Evolutionary conservation across 2,329 filamentous ascomycete genomes (phyloP), one percentile per base, ranked within the genome.

Genomic region (Chrysoporthe puriensis): DNA sequence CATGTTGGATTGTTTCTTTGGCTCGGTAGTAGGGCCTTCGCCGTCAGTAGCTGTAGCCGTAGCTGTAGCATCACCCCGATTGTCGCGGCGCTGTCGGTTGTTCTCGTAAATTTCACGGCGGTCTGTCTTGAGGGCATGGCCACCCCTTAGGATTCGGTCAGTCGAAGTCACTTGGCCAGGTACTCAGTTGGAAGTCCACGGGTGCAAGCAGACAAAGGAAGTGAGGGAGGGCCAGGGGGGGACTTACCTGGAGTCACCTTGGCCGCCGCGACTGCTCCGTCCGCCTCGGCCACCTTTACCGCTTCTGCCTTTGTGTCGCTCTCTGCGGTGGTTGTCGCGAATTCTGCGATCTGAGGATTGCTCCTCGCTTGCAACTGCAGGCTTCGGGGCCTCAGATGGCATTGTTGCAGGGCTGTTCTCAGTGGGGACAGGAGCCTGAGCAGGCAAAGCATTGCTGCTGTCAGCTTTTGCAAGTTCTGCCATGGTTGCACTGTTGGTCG

Each of bases 1-100:
- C 80, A 82, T 83, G 71, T 89, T 88, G 69, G 88, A 86, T 3
- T 81, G 79, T 32, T 77, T 74, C 5, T 79, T 79, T 46, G 77
- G 73, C 21, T 56, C n/a, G 2, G 40, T 11, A 16, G 21, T 52
- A 18, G 43, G 54, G 18, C 34, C 56, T 40, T 54, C 65, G 36
- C 73, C 73, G 11, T 76, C 75, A 14, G 67, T 60, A 48, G 46
- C 58, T 43, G 57, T 60, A 26, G 26, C 26, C 2, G 26, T 26
- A 9, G 60, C 52, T 36, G 52, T 44, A 13, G 26, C 56, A 3
- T 56, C 48, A 34, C 46, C 52, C 21, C 61, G 42, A 32, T 67
- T 62, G 46, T 65, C 63, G 11, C 66, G 63, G 43, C 60, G 59
- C 40, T 62, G 62, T 42, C 66, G 58, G 44, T 66, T 66, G 43